Conservation (phyloP, 2,329 filamentous ascomycete genomes). For the Hyphodiscus sp. region DNA sequence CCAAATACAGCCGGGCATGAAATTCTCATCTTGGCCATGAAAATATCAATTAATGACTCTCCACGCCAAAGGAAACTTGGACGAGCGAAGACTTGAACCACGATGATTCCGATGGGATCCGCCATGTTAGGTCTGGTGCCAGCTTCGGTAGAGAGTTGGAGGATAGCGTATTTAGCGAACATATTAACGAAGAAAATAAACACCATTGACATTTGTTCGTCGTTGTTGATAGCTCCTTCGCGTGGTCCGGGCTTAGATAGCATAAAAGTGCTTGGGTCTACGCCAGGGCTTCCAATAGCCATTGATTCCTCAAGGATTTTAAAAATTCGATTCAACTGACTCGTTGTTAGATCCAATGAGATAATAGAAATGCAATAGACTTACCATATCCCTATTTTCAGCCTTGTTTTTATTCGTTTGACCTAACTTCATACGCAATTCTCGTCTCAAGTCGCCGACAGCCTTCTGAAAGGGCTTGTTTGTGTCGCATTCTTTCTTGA, state of each 20-base stretch:
- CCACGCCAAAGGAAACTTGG: constrained; percentile 62
- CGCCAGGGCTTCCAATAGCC: constrained; percentile 44
- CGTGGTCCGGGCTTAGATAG: constrained; percentile 38
- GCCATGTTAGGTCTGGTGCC: constrained; percentile 58
- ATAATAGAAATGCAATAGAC: constrained; percentile 17
- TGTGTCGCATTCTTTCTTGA: too few species aligned
- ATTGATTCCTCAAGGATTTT: constrained; percentile 46
- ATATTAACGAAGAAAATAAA: constrained; percentile 73
- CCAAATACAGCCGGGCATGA: constrained; percentile 83
- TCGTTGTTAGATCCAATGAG: background rate
- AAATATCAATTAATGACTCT: constrained; percentile 67
- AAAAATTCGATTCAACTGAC: constrained; percentile 37
- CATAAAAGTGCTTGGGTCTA: constrained; percentile 51
- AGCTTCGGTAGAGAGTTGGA: constrained; percentile 63
- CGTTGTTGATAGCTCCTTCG: constrained; percentile 42
- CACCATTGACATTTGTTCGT: constrained; percentile 52
- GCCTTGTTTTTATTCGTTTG: constrained; percentile 63
- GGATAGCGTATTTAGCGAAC: constrained; percentile 66
- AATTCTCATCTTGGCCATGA: constrained; percentile 79
- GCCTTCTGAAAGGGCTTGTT: constrained; percentile 62
- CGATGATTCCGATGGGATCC: constrained; percentile 72
- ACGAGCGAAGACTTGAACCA: constrained; percentile 67
- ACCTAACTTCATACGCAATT: constrained; percentile 65
- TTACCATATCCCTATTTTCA: constrained; percentile 52
- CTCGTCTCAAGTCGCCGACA: constrained; percentile 65